These are phyloP conservation scores for Aegilops tauschii DNA, from an alignment of 176 grass and related monocot species.

Conservation along the genomic window DNA sequence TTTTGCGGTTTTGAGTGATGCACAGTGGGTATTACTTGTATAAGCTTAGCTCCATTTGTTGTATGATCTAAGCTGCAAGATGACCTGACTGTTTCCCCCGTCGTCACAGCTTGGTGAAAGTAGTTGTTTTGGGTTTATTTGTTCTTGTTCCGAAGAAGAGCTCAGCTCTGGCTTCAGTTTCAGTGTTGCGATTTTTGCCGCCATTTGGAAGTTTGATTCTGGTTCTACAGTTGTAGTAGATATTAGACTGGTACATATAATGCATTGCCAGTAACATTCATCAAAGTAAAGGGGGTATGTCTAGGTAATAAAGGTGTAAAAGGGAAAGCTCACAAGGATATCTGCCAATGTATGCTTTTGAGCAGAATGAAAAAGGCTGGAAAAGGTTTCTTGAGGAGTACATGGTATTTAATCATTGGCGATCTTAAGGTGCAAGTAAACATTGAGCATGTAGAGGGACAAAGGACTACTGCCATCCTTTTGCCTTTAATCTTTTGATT, in stretches of 20 bases:
- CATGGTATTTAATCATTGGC: background rate
- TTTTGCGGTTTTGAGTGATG: background rate
- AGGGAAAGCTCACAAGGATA: background rate
- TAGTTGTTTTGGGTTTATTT: background rate
- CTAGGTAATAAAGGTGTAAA: background rate
- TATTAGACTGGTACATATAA: background rate
- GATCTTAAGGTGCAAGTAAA: background rate
- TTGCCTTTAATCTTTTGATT: background rate
- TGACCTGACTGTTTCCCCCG: background rate
- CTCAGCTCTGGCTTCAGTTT: background rate
- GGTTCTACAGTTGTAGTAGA: background rate
- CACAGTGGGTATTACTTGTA: background rate
- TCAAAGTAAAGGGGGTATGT: background rate
- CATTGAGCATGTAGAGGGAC: background rate
- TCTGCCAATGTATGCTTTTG: slow-evolving; percentile 16
- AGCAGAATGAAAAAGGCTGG: background rate
- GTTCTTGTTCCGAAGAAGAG: background rate
- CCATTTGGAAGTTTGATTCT: background rate
- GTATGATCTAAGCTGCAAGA: background rate
- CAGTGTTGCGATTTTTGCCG: background rate
- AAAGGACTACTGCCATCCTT: background rate
- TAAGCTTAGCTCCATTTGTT: background rate
- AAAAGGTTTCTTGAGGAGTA: background rate
- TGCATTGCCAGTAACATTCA: background rate
- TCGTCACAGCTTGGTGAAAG: background rate